Conservation (phyloP, 192 early-diverging fungal genomes). For the Gaertneriomyces semiglobifer region DNA sequence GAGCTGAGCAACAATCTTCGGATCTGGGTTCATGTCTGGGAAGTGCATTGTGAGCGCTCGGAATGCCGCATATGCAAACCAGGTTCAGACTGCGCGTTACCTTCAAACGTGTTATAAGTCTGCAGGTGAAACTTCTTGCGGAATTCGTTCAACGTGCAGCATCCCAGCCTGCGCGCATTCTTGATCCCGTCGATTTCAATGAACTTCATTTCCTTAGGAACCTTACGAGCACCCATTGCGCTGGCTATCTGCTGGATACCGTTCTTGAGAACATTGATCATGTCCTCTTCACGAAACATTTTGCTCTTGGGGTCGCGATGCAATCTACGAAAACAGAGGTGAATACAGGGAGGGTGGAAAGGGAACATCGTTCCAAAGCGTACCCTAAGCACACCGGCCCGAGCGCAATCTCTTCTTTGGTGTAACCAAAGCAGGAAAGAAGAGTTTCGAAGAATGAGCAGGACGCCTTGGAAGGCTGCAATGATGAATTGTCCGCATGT, state of each 20-base stretch:
- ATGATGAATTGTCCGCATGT: background rate
- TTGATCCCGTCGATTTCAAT: constrained; percentile 47
- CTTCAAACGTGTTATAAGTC: constrained; percentile 29
- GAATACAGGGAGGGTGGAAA: background rate
- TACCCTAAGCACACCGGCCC: constrained; percentile 27
- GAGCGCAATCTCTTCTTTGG: constrained; percentile 1
- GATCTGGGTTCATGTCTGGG: constrained; percentile 16
- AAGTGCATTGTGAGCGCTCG: constrained; percentile 30
- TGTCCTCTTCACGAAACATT: constrained; percentile 27
- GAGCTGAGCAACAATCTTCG: constrained; percentile 18
- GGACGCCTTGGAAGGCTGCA: constrained; percentile 7
- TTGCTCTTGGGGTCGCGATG: constrained; percentile 29
- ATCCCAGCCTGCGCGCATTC: constrained; percentile 36
- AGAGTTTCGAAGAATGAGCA: background rate
- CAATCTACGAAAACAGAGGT: constrained; percentile 5
- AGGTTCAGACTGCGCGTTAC: background rate
- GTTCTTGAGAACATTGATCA: constrained; percentile 6
- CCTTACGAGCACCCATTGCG: constrained; percentile 39
- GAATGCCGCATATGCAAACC: background rate
- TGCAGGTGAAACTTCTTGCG: constrained; percentile 35
- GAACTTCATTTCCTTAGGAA: constrained; percentile 34
- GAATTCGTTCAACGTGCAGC: constrained; percentile 53
- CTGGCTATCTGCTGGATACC: constrained; percentile 8
- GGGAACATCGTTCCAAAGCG: background rate
- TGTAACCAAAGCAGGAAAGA: constrained; percentile 7